Percentiles rank a stretch among this genome's conserved stretches.
phyloP scores from a whole-genome alignment of 148 eudicot genomes.

The Vaccinium macrocarpon region DNA sequence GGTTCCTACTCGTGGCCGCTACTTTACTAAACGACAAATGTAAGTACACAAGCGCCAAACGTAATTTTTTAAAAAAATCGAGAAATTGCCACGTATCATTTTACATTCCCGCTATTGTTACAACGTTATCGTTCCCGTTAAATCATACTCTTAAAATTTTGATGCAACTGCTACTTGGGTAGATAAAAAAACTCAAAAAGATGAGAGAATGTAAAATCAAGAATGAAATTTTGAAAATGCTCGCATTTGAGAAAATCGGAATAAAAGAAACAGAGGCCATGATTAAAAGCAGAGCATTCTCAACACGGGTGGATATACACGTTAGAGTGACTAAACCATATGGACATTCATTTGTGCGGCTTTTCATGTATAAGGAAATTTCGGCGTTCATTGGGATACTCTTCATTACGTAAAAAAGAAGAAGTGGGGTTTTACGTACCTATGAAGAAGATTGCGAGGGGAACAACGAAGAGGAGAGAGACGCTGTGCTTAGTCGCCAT shows the following conservation, averaged over 20 bases:
- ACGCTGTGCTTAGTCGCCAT: background rate
- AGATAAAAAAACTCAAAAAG: background rate
- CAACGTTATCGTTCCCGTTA: background rate
- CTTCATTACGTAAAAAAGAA: background rate
- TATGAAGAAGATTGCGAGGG: background rate
- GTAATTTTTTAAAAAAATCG: no score
- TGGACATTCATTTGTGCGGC: background rate
- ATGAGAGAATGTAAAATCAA: background rate
- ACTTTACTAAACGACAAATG: no score
- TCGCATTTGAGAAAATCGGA: background rate
- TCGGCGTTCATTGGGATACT: no score
- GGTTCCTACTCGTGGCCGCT: no score
- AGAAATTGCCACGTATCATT: background rate
- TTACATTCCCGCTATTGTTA: background rate
- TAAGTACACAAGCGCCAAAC: background rate
- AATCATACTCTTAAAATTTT: background rate
- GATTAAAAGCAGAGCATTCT: background rate
- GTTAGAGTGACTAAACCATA: background rate
- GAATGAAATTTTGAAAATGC: background rate
- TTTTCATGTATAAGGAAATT: background rate
- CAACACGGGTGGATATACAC: background rate
- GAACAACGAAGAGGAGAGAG: background rate
- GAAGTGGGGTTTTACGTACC: background rate
- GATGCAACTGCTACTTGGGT: background rate
- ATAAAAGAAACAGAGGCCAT: background rate